These are phyloP conservation scores for Pycnococcus provasolii DNA, from an alignment of 139 green algal genomes.

Conservation along the genomic window DNA sequence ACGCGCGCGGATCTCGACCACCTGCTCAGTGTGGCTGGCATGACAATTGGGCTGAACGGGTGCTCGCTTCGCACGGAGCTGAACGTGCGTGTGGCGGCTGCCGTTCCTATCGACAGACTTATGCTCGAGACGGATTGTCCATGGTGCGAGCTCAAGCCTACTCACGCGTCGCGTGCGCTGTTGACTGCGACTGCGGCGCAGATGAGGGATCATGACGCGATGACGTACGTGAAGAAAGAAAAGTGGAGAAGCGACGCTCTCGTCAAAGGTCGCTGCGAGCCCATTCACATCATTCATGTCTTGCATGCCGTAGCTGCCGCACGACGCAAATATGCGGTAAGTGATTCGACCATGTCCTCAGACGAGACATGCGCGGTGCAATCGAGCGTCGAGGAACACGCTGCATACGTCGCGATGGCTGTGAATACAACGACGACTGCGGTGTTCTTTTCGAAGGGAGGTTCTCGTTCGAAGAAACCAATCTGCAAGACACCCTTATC, in stretches of 20 bases:
- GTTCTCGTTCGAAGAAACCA: too few species aligned
- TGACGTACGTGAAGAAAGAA: slow-evolving; percentile 53
- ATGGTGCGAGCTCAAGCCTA: slow-evolving; percentile 62
- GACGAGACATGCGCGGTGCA: neutral
- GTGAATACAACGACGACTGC: neutral
- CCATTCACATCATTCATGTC: slow-evolving; percentile 54
- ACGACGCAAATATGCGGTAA: neutral
- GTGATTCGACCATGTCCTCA: neutral
- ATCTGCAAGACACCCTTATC: neutral
- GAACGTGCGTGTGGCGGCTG: slow-evolving; percentile 55
- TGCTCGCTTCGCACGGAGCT: slow-evolving; percentile 75
- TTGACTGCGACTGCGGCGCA: neutral
- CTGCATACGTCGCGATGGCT: neutral
- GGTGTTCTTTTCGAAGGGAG: neutral
- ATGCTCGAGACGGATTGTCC: slow-evolving; percentile 79
- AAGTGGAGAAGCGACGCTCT: slow-evolving; percentile 22
- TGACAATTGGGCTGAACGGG: slow-evolving; percentile 75
- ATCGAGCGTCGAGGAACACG: neutral
- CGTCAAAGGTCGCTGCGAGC: slow-evolving; percentile 83
- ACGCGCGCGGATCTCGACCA: slow-evolving; percentile 46
- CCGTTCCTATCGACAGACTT: slow-evolving; percentile 56
- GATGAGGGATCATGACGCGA: slow-evolving; percentile 20
- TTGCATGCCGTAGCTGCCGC: slow-evolving; percentile 51
- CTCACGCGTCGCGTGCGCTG: slow-evolving; percentile 30
- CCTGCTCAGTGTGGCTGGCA: slow-evolving; percentile 41